Conservation (phyloP, 345 rosid genomes). For the Mallotus nudiflorus region DNA sequence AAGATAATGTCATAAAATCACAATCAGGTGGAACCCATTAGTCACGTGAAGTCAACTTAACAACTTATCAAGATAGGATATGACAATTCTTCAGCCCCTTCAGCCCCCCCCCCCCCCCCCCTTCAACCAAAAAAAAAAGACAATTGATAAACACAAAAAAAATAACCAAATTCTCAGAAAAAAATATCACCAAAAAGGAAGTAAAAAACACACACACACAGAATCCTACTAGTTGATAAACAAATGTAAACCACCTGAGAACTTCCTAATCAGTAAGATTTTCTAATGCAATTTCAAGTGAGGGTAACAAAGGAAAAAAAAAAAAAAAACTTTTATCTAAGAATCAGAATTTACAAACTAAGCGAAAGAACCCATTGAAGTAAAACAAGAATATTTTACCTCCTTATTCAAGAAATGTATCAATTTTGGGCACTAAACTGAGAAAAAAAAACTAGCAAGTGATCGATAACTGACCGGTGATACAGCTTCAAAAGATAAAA, state of each 20-base stretch:
- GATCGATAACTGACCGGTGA: too few species aligned
- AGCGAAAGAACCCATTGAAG: not conserved
- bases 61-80: constrained; percentile 2
- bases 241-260: not conserved
- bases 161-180: too few species aligned
- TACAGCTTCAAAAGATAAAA: too few species aligned
- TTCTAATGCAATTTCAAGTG: not conserved
- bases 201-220: too few species aligned
- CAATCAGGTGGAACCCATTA: not conserved
- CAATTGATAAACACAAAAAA: too few species aligned
- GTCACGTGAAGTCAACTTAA: constrained; percentile 7
- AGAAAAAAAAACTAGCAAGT: not conserved
- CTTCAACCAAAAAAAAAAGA: not conserved
- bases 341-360: not conserved
- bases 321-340: not conserved
- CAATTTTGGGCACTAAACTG: not conserved
- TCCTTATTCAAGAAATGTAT: not conserved
- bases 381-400: not conserved
- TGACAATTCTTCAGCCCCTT: not conserved
- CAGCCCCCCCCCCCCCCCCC: too few species aligned
- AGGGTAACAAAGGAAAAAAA: not conserved
- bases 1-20: not conserved
- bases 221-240: not conserved
- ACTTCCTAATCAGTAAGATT: not conserved
- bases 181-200: not conserved